Base-by-base conservation (phyloP, 2,329 filamentous ascomycete genomes). In the Pseudovirgaria hyperparasitica region DNA sequence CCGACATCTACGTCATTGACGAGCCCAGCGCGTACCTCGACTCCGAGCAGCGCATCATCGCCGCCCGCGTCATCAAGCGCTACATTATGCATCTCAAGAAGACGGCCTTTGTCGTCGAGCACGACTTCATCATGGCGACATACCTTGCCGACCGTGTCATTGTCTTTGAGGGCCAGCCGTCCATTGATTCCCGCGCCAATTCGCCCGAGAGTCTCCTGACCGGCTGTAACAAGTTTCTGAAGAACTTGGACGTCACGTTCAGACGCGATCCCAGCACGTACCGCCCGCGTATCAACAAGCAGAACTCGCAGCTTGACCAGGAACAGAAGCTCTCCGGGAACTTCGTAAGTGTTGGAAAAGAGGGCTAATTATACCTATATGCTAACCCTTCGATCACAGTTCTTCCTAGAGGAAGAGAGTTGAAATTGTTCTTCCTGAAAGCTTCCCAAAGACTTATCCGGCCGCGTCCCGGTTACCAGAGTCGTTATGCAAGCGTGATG, bases 71-170 rank as follows among this genome's bases (percentile, higher is more conserved):
- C 53, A 98, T 98, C 65, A 98, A 98, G 70, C 80, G 90, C 41
- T 98, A 92, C 70, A 98, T 98, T 60, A 98, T 98, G 90, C 87
- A 98, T 67, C 77, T 85, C 46, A 96, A 96, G 76, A 96, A 96
- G 74, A 98, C 90, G 1, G 90, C 90, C 26, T 98, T 98, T 57
- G 76, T 98, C 42, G 87, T 98, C 54, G 90, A 98, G 75, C 90
- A 98, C 79, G 90, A 98, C 70, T 96, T 98, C 66, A 93, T 96
- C 65, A 94, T 96, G 86, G 73, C 74, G 21, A 79, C 74, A 22
- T 79, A 79, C 49, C 67, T 79, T 24, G 74, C 90, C 23, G 92
- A 98, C 51, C 82, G 90, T 41, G 90, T 98, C 56, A 98, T 98
- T 49, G 90, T 98, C 49, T 98, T 98, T 49, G 90, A 96, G 50